Conservation (phyloP, 495 filamentous ascomycete species). For the Xylaria bambusicola region DNA sequence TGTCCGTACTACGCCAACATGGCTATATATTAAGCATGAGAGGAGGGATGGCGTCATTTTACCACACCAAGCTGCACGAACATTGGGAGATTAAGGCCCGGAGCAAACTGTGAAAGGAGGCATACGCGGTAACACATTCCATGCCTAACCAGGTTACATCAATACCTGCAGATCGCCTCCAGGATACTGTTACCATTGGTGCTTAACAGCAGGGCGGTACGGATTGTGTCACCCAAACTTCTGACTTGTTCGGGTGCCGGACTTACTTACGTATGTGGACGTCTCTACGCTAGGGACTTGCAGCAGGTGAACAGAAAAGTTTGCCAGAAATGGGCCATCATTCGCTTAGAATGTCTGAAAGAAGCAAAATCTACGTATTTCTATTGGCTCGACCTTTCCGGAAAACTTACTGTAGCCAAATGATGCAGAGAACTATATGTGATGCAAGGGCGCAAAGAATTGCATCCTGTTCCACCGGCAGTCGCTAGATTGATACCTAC, state of each 20-base stretch:
- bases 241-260: constrained; percentile 8
- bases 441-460: neutral
- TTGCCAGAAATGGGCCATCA: neutral
- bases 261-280: constrained; percentile 7
- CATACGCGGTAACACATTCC: constrained; percentile 4
- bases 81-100: neutral
- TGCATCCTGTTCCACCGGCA: neutral
- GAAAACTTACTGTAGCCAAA: neutral
- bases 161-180: constrained; percentile 20
- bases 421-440: neutral
- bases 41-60: neutral
- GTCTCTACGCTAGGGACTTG: no score
- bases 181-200: constrained; percentile 9
- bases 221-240: constrained; percentile 15
- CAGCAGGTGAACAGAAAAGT: no score
- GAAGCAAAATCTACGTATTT: constrained; percentile 8
- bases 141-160: constrained; percentile 7
- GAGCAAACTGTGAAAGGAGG: neutral
- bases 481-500: neutral
- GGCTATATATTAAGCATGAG: neutral
- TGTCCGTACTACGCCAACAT: neutral
- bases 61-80: neutral
- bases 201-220: constrained; percentile 9
- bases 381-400: constrained; percentile 1
- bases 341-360: constrained; percentile 16